Percentiles rank a stretch among this genome's conserved stretches.
Evolutionary conservation across 1,284 basidiomycete species (phyloP).

Genomic region (Apiotrichum sp.): DNA sequence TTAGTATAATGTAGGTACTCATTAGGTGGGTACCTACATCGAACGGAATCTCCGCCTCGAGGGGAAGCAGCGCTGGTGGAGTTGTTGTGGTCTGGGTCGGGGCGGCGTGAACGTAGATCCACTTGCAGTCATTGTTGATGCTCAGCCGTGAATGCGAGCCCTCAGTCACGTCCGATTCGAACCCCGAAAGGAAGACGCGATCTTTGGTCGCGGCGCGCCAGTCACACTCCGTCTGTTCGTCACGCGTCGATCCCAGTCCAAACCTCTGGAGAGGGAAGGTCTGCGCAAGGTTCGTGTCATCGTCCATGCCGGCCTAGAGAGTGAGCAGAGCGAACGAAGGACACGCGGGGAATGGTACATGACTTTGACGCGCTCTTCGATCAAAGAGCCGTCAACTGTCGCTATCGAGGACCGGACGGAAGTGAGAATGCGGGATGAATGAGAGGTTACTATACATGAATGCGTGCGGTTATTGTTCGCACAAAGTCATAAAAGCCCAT

Average conservation of each 20-base stretch:
- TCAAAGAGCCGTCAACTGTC: too few species aligned
- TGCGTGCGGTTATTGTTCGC: too few species aligned
- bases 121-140: constrained; percentile 16
- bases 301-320: neutral
- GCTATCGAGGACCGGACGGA: too few species aligned
- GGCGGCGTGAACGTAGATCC: constrained; percentile 10
- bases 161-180: neutral
- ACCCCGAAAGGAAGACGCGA: neutral
- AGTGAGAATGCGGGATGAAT: too few species aligned
- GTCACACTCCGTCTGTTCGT: neutral
- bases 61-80: constrained; percentile 13
- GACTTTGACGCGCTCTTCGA: too few species aligned
- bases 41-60: constrained; percentile 19
- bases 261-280: constrained; percentile 4
- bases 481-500: too few species aligned
- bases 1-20: too few species aligned
- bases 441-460: too few species aligned
- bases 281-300: constrained; percentile 5
- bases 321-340: too few species aligned
- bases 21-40: constrained; percentile 4
- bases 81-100: neutral
- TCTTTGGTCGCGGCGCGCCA: neutral
- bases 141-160: constrained; percentile 7
- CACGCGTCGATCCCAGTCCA: constrained; percentile 5
- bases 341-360: too few species aligned